Evolutionary conservation across 257 asterid genomes (phyloP), one percentile per base, ranked within the genome.

Genomic region (Osmanthus fragrans): DNA sequence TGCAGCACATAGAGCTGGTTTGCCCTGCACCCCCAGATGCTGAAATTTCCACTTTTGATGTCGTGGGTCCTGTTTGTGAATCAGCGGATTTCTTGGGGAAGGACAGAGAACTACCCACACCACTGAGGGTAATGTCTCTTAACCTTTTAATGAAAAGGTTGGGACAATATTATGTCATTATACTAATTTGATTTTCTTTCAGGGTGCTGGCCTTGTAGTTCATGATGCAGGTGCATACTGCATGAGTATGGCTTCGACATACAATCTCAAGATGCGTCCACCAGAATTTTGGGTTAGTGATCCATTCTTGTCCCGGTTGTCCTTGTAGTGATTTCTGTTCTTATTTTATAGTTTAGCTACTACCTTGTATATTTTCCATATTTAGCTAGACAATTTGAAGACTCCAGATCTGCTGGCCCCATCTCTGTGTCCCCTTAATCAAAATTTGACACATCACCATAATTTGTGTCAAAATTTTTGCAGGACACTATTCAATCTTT

Each of bases 171-270:
- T 39, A 39, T 54, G 10, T 51, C 25, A 27, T 5, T 27, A n/a
- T 47, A 51, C 79, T 89, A 29, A 78, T 73, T 67, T 37, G 68
- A 5, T 63, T 32, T 68, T 70, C 33, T 77, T 83, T 75, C 88
- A 95, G 99, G 99, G 99, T 81, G 45, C 90, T 74, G 99, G 99
- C 79, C 81, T 95, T 89, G 96, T 95, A 33, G 99, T 95, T 77
- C 99, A 95, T 12, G 99, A 95, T 80, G 99, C 99, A 7, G 99
- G 99, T 82, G 99, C 99, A 69, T 95, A 95, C 85, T 95, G 99
- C 90, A 95, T 95, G 99, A 95, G 99, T 74, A 95, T 92, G 99
- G 97, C 99, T 80, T 95, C 99, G 4, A 95, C 99, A 1, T 95
- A 95, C 94, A 95, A 95, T 80, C 98, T 95, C 79, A 95, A 95